Conservation (phyloP, 768 basidiomycete species). For the Boletus subcaerulescens region DNA sequence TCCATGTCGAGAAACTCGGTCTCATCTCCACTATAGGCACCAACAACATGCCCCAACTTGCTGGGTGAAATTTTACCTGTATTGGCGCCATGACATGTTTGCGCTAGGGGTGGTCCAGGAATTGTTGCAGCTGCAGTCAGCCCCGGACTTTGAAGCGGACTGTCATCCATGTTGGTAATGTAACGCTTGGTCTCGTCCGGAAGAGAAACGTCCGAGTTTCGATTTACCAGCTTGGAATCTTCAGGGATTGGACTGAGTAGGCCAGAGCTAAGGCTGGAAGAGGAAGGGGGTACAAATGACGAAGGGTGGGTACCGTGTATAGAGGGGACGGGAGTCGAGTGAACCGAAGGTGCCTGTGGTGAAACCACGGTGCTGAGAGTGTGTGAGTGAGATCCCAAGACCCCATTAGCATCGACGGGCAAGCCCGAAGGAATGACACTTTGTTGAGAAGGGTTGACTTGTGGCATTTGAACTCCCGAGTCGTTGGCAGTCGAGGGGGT, state of each 20-base stretch:
- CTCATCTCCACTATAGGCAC: slow-evolving; percentile 28
- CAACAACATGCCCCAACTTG: slow-evolving; percentile 8
- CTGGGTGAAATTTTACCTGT: slow-evolving; percentile 6
- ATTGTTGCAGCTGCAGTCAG: neutral
- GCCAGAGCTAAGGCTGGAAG: slow-evolving; percentile 16
- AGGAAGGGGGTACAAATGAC: slow-evolving; percentile 17
- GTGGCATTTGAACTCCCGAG: slow-evolving; percentile 1
- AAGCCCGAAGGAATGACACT: neutral
- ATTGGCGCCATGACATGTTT: neutral
- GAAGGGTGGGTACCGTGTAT: slow-evolving; percentile 8
- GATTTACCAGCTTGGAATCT: slow-evolving; percentile 41
- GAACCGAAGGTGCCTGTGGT: slow-evolving; percentile 5
- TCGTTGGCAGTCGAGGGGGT: slow-evolving; percentile 2
- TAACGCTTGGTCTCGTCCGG: slow-evolving; percentile 78
- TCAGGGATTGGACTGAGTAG: slow-evolving; percentile 28
- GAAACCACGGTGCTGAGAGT: slow-evolving; percentile 14
- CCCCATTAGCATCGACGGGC: neutral
- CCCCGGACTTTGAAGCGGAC: slow-evolving; percentile 53
- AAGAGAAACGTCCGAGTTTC: slow-evolving; percentile 66
- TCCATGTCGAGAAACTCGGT: slow-evolving; percentile 66
- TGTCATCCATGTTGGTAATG: slow-evolving; percentile 65
- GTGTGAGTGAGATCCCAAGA: slow-evolving; percentile 9
- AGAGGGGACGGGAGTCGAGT: slow-evolving; percentile 15
- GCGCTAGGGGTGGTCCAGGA: neutral
- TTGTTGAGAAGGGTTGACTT: slow-evolving; percentile 9